A percentile compares a stretch with the other conserved stretches of the same genome.
These are phyloP conservation scores for Apophysomyces elegans DNA, from an alignment of 371 early-diverging fungal genomes.

Conservation along the genomic window DNA sequence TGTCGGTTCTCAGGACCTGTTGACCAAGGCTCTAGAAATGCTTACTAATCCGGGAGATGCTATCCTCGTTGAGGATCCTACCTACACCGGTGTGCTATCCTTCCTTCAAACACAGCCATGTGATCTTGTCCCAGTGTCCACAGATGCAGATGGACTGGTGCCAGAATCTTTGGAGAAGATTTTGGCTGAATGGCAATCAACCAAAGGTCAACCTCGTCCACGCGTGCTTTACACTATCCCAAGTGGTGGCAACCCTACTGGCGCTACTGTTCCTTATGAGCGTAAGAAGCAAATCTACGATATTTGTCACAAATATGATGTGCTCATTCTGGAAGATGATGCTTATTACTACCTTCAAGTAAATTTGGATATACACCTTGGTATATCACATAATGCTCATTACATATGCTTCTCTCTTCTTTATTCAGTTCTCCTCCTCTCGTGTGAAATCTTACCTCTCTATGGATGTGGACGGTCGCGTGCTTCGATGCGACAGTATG, in stretches of 20 bases:
- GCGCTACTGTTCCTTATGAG: conserved; percentile 63
- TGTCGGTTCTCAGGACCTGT: conserved; percentile 77
- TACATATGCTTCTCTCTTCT: background rate
- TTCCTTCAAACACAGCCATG: conserved; percentile 68
- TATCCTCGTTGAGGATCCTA: conserved; percentile 74
- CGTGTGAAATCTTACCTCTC: conserved; percentile 73
- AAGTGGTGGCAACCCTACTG: conserved; percentile 78
- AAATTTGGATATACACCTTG: background rate
- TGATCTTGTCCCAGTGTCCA: conserved; percentile 64
- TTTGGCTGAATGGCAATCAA: conserved; percentile 49
- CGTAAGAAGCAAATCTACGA: conserved; percentile 68
- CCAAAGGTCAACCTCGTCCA: conserved; percentile 50
- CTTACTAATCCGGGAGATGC: conserved; percentile 65
- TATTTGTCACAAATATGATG: conserved; percentile 61
- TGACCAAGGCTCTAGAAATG: conserved; percentile 81
- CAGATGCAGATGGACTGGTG: conserved; percentile 60
- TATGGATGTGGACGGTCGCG: conserved; percentile 79
- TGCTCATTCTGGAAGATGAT: conserved; percentile 82
- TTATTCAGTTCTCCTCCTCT: conserved; percentile 21
- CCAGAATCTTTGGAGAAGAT: conserved; percentile 55
- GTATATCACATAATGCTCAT: background rate
- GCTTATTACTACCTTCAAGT: conserved; percentile 81
- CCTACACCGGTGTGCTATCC: conserved; percentile 78
- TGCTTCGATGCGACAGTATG: conserved; percentile 84
- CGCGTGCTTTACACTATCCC: conserved; percentile 66